Evolutionary conservation across 108 stramenopile species (phyloP).

Genomic region (Pseudonitzschia delicatissima): DNA sequence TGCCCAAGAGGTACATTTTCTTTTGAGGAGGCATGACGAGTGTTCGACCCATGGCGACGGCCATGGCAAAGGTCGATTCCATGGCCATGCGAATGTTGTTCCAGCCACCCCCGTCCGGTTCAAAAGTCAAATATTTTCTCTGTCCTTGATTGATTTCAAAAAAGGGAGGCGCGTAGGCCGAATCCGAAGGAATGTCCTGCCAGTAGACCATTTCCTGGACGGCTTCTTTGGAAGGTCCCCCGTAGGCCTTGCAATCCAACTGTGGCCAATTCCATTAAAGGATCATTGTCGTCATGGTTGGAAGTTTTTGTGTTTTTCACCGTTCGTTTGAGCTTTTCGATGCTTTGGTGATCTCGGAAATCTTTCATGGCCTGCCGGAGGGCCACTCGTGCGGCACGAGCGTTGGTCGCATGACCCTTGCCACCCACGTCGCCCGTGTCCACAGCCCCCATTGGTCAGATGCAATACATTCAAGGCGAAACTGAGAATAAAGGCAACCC

Average conservation of each 20-base stretch:
- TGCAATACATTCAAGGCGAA: conserved; percentile 29
- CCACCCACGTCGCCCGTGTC: background rate
- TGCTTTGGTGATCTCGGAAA: background rate
- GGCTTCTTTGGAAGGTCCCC: conserved; percentile 24
- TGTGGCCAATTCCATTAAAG: conserved; percentile 16
- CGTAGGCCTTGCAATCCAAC: conserved; percentile 31
- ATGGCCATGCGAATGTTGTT: conserved; percentile 66
- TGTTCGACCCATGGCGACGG: conserved; percentile 76
- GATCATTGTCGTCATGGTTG: background rate
- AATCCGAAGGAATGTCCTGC: conserved; percentile 71
- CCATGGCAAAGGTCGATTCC: conserved; percentile 77
- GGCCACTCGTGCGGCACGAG: background rate
- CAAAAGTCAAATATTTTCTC: conserved; percentile 78
- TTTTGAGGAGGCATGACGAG: conserved; percentile 65
- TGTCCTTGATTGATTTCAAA: conserved; percentile 12
- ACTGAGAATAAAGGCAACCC: conserved; percentile 20
- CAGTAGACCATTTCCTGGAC: conserved; percentile 85
- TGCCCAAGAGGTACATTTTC: conserved; percentile 55
- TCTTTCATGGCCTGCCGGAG: conserved; percentile 4
- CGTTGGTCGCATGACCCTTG: background rate
- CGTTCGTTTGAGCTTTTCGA: background rate
- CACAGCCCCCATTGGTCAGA: background rate
- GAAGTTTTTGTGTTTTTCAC: too few species aligned
- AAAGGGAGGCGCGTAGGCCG: conserved; percentile 49
- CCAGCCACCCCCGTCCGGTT: conserved; percentile 70